Evolutionary conservation across 2,329 filamentous ascomycete genomes (phyloP).

Genomic region (Alternaria angustiovoidea): DNA sequence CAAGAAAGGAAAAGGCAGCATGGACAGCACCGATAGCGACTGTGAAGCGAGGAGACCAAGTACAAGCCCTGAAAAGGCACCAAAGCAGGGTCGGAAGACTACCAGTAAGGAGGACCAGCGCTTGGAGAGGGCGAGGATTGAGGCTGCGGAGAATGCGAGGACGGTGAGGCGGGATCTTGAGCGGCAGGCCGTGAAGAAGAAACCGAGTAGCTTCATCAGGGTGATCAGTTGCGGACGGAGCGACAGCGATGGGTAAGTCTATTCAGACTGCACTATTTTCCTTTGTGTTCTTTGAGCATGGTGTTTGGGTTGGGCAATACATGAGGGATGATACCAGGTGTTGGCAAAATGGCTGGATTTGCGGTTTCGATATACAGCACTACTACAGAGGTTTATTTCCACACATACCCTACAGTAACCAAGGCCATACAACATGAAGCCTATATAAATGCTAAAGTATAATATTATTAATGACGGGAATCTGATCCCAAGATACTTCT

Average conservation of each 20-base stretch:
- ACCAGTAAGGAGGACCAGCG: constrained; percentile 18
- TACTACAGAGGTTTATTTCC: neutral
- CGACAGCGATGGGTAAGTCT: constrained; percentile 6
- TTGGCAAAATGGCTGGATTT: neutral
- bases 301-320: neutral
- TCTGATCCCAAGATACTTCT: neutral
- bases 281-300: neutral
- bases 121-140: constrained; percentile 3
- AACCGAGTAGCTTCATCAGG: constrained; percentile 40
- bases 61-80: neutral
- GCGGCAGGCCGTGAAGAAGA: constrained; percentile 20
- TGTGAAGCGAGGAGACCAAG: constrained; percentile 8
- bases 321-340: constrained; percentile 1
- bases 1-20: constrained; percentile 24
- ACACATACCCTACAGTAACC: neutral
- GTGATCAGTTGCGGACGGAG: constrained; percentile 45
- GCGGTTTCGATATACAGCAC: neutral
- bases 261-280: neutral
- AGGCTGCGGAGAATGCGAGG: constrained; percentile 7
- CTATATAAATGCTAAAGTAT: neutral
- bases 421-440: neutral
- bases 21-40: constrained; percentile 22
- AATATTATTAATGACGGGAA: neutral
- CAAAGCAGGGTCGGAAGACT: neutral
- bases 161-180: constrained; percentile 9